Evolutionary conservation across 2,329 filamentous ascomycete genomes (phyloP), one percentile per base, ranked within the genome.

Genomic region (Geoglossum cookeanum): DNA sequence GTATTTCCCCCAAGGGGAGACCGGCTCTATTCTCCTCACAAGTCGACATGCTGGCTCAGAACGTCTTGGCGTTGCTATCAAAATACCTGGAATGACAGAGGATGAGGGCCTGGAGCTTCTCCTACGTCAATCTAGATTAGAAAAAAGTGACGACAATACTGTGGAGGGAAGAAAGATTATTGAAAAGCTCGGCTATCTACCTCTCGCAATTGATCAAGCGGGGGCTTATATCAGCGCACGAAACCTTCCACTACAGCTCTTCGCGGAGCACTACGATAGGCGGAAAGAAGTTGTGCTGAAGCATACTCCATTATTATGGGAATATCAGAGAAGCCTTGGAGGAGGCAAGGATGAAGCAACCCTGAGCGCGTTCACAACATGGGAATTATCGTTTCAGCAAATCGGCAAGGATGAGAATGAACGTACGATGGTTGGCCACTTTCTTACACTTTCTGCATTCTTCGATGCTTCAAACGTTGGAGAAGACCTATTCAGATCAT

Each of bases 381-480:
- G 57, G 57, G 57, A 58, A 51, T 55, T 58, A 49, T 58, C 57
- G 47, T 58, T 58, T 32, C 47, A 58, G 52, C 57, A 58, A 55
- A 42, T 55, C 7, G 57, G 44, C 42, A 47, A 47, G 44, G 30
- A 30, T 27, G 39, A 58, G 42, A 29, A 55, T 27, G 39, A 32
- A 56, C 57, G 57, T 15, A 27, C 52, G 55, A 35, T 45, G 15
- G 39, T 47, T 22, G 45, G 30, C 15, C 32, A 51, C 52, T 58
- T 58, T 52, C 57, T 58, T 45, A 58, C 22, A 33, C 49, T 58
- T 22, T 33, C 52, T 42, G 57, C 57, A 22, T 58, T 58, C 35
- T 52, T 58, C 32, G 57, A 58, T 13, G 33, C 57, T 45, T 44
- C 51, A 29, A 51, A 58, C 42, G 55, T 58, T 8, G 49, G 49